These are phyloP conservation scores for Nadsonia starkeyi-henricii DNA, from an alignment of 1,139 yeast genomes.

Conservation along the genomic window DNA sequence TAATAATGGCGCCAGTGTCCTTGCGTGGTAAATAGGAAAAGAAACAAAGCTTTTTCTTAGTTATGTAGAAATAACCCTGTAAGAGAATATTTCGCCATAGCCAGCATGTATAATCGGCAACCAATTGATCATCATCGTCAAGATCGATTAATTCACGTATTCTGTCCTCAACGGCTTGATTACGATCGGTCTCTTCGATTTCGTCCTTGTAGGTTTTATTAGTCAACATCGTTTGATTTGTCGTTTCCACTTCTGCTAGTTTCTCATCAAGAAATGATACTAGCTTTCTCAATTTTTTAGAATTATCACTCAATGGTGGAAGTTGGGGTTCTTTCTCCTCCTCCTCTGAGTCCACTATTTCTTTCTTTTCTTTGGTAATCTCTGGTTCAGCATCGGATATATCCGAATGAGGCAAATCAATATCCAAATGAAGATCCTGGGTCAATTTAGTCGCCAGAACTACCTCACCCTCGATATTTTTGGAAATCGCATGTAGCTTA, in stretches of 20 bases:
- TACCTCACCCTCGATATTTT: not conserved
- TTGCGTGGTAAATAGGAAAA: constrained; percentile 66
- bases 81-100: constrained; percentile 64
- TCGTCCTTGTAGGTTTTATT: constrained; percentile 13
- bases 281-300: constrained; percentile 1
- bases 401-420: not conserved
- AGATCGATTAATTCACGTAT: constrained; percentile 16
- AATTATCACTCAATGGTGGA: not conserved
- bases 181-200: constrained; percentile 11
- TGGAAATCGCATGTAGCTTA: not conserved
- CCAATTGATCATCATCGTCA: constrained; percentile 15
- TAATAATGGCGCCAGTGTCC: constrained; percentile 23
- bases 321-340: not conserved
- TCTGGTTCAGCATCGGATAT: not conserved
- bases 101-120: constrained; percentile 54
- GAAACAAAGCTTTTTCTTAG: constrained; percentile 50
- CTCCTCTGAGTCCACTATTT: not conserved
- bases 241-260: constrained; percentile 1
- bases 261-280: constrained; percentile 5
- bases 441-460: not conserved
- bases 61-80: constrained; percentile 74
- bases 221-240: constrained; percentile 3
- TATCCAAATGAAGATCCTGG: not conserved
- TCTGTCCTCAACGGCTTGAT: constrained; percentile 12
- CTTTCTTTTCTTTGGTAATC: not conserved